A percentile compares a stretch with the other conserved stretches of the same genome.
Conservation (phyloP, 345 rosid genomes). For the Bruguiera sexangula region DNA sequence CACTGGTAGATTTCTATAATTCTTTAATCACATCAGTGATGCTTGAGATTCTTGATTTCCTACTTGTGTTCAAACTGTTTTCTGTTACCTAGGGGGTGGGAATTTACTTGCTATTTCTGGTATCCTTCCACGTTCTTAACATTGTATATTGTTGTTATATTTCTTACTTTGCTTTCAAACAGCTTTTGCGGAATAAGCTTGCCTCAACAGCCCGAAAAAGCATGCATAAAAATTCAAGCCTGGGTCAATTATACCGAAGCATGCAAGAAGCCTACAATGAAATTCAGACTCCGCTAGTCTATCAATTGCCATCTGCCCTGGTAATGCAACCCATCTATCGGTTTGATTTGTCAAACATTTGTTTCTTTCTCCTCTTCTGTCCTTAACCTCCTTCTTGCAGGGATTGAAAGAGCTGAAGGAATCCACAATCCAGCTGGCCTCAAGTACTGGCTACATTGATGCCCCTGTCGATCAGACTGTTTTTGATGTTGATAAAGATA, state of each 20-base stretch:
- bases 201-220: constrained; percentile 63
- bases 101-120: neutral
- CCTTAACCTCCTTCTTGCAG: constrained; percentile 38
- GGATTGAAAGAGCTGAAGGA: constrained; percentile 86
- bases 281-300: constrained; percentile 84
- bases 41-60: too few species aligned
- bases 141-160: neutral
- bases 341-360: neutral
- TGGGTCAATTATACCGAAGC: constrained; percentile 73
- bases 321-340: constrained; percentile 26
- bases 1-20: neutral
- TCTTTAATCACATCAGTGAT: neutral
- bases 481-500: constrained; percentile 81
- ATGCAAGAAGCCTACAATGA: constrained; percentile 81
- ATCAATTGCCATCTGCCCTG: constrained; percentile 55
- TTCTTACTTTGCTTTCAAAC: constrained; percentile 23
- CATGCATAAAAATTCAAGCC: constrained; percentile 63
- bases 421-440: constrained; percentile 69
- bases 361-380: constrained; percentile 7
- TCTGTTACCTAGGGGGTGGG: neutral
- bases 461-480: constrained; percentile 80
- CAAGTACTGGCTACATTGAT: constrained; percentile 70
- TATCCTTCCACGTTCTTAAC: neutral
- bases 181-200: constrained; percentile 81
- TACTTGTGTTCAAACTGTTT: neutral